Base-by-base conservation (phyloP, 257 asterid species). In the Euphrasia confusa region DNA sequence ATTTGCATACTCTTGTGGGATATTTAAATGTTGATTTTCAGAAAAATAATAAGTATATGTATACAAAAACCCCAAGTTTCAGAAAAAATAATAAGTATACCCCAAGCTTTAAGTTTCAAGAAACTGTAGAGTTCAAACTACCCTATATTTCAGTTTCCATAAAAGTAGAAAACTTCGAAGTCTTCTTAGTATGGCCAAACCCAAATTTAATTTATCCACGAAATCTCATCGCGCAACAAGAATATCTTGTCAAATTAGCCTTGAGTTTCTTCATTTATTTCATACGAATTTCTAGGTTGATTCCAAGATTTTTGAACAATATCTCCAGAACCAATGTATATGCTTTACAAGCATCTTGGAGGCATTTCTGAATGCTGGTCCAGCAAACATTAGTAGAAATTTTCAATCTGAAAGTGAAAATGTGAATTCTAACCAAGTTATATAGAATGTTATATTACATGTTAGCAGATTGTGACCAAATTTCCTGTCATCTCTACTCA, bases 401-500 rank as follows among this genome's bases (percentile, higher is more conserved):
- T 44, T 44, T 10, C 14, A 44, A 44, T 9, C 12, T 2, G 0
- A 39, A 2, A 44, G 14, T 0, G 14, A 44, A 44, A 44, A 44
- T 35, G 7, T 9, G 7, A 35, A 6, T 35, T 35, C 10, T 35
- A 35, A 35, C 40, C 40, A 35, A 35, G 40, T 35, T 28, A 28
- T 4, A 28, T 28, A 28, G 48, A 42, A 42, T 42, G 48, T 10
- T 26, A 26, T 11, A 28, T 17, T 54, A 42, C 9, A 47, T 47
- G n/a, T 56, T 55, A 13, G 1, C 50, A 18, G 48, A 39, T 53
- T 54, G 42, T 27, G 15, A 52, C 45, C 10, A 37, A 11, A 11
- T 54, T 14, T 50, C 42, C 58, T 47, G 48, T 45, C 56, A 48
- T 57, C 47, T 35, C 59, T 44, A 64, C 44, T 45, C 54, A 27